Base-by-base conservation (phyloP, 345 rosid genomes). In the Gossypium herbaceum region DNA sequence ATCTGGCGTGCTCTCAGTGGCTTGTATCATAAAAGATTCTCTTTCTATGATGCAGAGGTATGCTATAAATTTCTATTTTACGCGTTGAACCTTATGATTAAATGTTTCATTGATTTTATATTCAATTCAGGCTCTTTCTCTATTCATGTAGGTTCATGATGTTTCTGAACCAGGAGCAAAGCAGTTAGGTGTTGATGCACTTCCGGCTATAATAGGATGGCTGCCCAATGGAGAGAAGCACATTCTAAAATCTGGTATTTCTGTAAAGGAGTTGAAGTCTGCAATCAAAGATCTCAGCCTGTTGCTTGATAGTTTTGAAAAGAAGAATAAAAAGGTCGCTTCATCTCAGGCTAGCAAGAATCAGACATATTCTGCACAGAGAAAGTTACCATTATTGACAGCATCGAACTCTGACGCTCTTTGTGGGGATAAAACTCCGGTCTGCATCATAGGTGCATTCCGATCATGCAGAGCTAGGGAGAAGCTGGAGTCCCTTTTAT, bases 1-100 rank as follows among this genome's bases (percentile, higher is more conserved):
- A 93, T 90, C 62, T 93, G 97, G 98, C 97, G 93, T 55, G 94
- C 85, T 80, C 97, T 95, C 71, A 90, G 97, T 54, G 94, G 98
- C 80, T 76, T 88, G 84, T 87, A 85, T 81, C 88, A 68, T 67
- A 87, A 88, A 76, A 88, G 81, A 43, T 77, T 91, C 81, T 81
- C 44, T 73, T 90, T 93, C 80, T 86, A 80, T 73, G 89, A 90
- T 77, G 83, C 80, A 52, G 87, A 90, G 97, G 99, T 90, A 81
- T 79, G 79, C 39, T 29, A 29, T 29, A 29, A 29, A 4, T 29
- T 3, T 29, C 39, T 4, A 29, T 29, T 29, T 29, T 29, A 4
- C 39, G 39, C 39, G 39, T 29, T 4, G 39, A 34, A 34, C 39
- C 39, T 34, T 34, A 34, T 34, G 39, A 34, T 34, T 34, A 4